Base-by-base conservation (phyloP, 208 protist species). In the Wallacemonas sp. region DNA sequence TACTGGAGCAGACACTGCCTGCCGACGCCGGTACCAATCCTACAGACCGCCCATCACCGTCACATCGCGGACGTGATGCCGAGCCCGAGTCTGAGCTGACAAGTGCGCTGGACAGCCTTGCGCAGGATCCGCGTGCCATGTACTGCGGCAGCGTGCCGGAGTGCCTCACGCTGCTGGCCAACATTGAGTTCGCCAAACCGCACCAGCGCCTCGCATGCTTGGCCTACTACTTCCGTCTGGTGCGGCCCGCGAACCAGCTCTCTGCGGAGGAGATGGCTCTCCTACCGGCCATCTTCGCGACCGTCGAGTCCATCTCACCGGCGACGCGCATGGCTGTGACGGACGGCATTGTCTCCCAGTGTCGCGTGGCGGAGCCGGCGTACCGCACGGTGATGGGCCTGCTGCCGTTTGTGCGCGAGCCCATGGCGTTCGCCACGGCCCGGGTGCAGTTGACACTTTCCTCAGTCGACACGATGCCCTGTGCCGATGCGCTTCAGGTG, bases 221-320 rank as follows among this genome's bases (percentile, higher is more conserved):
- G 2, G 57, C 76, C 57, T 84, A 79, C 36, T 54, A 74, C 20
- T 39, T 78, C 23, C 67, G 59, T 11, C 66, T 74, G 2, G 38
- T 70, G 44, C 67, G 44, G 11, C 57, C 69, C 10, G 65, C 74
- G 7, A 64, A 55, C 1, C 38, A 42, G 38, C 44, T 76, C 38
- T 69, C 70, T 1, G 16, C 12, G 1, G 64, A 69, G 3, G 74
- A 84, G 23, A n/a, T 76, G 18, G 22, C 42, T 8, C 22, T 36
- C 11, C 48, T 84, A 12, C 70, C 74, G 1, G 16, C 16, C 3
- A 32, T 84, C 23, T 61, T 84, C 28, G 14, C 22, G 3, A 52
- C 73, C 3, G 25, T 72, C 14, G 54, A 48, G 12, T 33, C 28
- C 10, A 14, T 59, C 3, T 42, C 29, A 10, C n/a, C 42, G 3